Conservation (phyloP, 257 asterid genomes). For the Solanum pennellii region DNA sequence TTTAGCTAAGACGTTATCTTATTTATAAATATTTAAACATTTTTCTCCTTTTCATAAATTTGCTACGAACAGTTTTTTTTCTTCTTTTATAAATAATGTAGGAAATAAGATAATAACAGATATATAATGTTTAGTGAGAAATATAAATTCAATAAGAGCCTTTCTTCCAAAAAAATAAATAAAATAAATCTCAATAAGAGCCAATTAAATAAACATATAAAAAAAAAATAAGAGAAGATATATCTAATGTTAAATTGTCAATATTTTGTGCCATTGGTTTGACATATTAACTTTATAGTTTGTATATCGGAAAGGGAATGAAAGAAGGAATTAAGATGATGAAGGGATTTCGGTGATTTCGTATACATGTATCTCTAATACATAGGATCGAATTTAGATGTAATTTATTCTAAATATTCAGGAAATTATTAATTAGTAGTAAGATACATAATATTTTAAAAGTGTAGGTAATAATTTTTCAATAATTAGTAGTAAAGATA, state of each 20-base stretch:
- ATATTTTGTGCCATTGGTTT: not conserved
- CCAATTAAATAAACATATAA: not conserved
- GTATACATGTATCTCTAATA: too few relatives aligned
- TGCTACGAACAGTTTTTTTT: not conserved
- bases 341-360: not conserved
- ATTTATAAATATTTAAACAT: too few relatives aligned
- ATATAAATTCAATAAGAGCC: not conserved
- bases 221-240: too few relatives aligned
- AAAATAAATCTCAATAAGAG: not conserved
- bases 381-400: rapidly evolving
- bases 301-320: not conserved
- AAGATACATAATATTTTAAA: too few relatives aligned
- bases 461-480: too few relatives aligned
- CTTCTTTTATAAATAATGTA: not conserved
- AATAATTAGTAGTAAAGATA: too few relatives aligned
- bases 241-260: not conserved
- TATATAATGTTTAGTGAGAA: not conserved
- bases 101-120: not conserved
- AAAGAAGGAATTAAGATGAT: not conserved
- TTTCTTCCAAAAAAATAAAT: too few relatives aligned
- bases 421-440: too few relatives aligned
- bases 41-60: not conserved
- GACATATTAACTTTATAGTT: not conserved
- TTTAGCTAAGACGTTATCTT: not conserved
- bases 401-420: too few relatives aligned